Evolutionary conservation across 768 basidiomycete species (phyloP).

Genomic region (Collybia sordida): DNA sequence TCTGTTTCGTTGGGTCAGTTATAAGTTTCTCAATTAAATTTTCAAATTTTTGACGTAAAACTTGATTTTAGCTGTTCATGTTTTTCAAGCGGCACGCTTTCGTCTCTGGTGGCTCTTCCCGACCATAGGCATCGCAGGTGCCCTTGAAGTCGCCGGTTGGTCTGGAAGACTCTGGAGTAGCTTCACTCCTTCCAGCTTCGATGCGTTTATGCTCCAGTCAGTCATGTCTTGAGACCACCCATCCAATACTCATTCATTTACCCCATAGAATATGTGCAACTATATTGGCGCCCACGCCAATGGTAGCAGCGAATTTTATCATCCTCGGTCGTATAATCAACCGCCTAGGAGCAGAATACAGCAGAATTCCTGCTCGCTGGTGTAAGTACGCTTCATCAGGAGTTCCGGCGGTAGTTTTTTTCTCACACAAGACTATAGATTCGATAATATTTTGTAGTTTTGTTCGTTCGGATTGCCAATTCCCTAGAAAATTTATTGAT

Average conservation of each 20-base stretch:
- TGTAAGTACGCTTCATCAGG: conserved; percentile 25
- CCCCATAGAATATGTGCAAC: conserved; percentile 36
- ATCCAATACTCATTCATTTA: neutral
- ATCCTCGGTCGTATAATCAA: conserved; percentile 48
- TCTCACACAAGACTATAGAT: conserved; percentile 20
- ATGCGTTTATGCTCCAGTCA: conserved; percentile 42
- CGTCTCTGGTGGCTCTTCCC: conserved; percentile 54
- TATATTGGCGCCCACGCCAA: conserved; percentile 55
- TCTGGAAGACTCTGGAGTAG: conserved; percentile 52
- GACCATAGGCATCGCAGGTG: conserved; percentile 45
- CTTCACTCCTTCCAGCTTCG: conserved; percentile 15
- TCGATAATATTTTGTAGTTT: conserved; percentile 37
- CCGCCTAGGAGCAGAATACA: conserved; percentile 45
- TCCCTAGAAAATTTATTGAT: neutral
- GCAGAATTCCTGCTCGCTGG: conserved; percentile 41
- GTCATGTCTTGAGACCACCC: neutral
- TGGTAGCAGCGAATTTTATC: conserved; percentile 57
- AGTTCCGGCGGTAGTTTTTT: neutral
- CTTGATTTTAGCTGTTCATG: conserved; percentile 38
- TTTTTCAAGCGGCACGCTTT: conserved; percentile 40
- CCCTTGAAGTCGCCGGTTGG: conserved; percentile 58
- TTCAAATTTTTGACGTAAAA: neutral
- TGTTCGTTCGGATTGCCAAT: conserved; percentile 18
- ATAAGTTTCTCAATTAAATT: neutral
- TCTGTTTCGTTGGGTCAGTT: conserved; percentile 34